Evolutionary conservation across 208 protist species (phyloP).

Genomic region (Lotmaria passim): DNA sequence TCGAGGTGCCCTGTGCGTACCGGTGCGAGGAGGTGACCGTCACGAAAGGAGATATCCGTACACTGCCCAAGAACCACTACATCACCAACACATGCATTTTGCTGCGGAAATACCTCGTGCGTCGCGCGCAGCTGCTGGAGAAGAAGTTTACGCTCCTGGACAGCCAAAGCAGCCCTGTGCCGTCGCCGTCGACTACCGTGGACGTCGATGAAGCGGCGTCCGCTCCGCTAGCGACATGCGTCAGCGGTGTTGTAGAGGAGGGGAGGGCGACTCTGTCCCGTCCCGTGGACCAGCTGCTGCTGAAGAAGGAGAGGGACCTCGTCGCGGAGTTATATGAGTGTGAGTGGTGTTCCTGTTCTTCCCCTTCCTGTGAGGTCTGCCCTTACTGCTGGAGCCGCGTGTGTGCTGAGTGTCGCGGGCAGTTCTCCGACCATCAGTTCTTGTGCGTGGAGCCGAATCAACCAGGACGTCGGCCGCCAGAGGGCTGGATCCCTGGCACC

Average conservation of each 20-base stretch:
- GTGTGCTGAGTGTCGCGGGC: conserved; percentile 44
- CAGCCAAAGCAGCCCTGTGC: background rate
- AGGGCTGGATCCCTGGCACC: conserved; percentile 9
- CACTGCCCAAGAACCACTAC: conserved; percentile 49
- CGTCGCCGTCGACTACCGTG: background rate
- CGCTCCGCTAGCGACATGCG: no score
- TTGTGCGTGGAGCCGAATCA: conserved; percentile 36
- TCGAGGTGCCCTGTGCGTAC: conserved; percentile 52
- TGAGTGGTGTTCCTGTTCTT: conserved; percentile 51
- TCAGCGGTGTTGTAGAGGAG: no score
- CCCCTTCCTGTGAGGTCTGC: conserved; percentile 38
- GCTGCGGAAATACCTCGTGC: conserved; percentile 25
- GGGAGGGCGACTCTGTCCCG: background rate
- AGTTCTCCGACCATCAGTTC: conserved; percentile 53
- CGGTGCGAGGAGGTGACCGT: conserved; percentile 43
- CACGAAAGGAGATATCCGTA: conserved; percentile 49
- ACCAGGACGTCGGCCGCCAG: conserved; percentile 1
- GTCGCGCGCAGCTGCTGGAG: conserved; percentile 15
- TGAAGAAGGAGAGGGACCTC: conserved; percentile 17
- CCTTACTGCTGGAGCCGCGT: conserved; percentile 46
- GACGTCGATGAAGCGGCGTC: no score
- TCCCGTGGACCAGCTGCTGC: background rate
- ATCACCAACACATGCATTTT: conserved; percentile 41
- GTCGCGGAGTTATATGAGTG: conserved; percentile 39
- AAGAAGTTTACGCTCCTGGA: conserved; percentile 5